Evolutionary conservation across 495 filamentous ascomycete species (phyloP).

Genomic region (Annulohypoxylon stygium): DNA sequence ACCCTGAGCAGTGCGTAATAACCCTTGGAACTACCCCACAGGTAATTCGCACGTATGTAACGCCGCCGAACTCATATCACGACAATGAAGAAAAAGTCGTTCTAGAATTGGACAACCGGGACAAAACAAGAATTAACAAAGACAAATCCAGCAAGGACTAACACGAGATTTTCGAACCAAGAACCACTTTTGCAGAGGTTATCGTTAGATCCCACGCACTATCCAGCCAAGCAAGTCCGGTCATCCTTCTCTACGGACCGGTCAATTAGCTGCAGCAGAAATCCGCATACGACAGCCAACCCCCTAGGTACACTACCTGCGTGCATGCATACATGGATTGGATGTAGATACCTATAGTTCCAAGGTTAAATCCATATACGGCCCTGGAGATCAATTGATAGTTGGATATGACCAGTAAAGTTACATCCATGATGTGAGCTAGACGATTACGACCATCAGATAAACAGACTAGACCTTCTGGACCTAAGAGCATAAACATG

Average conservation of each 20-base stretch:
- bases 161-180: conserved; percentile 7
- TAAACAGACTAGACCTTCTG: conserved; percentile 14
- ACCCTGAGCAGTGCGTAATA: conserved; percentile 16
- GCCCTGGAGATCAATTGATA: background rate
- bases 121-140: conserved; percentile 15
- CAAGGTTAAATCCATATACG: too few species aligned
- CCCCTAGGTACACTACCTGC: conserved; percentile 4
- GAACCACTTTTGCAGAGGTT: background rate
- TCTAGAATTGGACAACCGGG: background rate
- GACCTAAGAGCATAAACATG: background rate
- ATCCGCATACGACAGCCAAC: conserved; percentile 30
- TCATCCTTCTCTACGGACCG: conserved; percentile 34
- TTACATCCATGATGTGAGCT: conserved; percentile 1
- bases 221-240: conserved; percentile 31
- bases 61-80: conserved; percentile 3
- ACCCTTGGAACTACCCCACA: conserved; percentile 7
- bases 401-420: conserved; percentile 6
- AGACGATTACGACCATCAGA: conserved; percentile 13
- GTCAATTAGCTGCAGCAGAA: conserved; percentile 36
- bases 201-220: conserved; percentile 21
- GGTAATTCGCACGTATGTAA: conserved; percentile 7
- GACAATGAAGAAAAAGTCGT: conserved; percentile 19
- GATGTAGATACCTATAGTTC: background rate
- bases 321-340: background rate
- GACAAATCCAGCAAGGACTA: conserved; percentile 9